Base-by-base conservation (phyloP, 805 yeast genomes). In the Myxozyma vanderwaltii region DNA sequence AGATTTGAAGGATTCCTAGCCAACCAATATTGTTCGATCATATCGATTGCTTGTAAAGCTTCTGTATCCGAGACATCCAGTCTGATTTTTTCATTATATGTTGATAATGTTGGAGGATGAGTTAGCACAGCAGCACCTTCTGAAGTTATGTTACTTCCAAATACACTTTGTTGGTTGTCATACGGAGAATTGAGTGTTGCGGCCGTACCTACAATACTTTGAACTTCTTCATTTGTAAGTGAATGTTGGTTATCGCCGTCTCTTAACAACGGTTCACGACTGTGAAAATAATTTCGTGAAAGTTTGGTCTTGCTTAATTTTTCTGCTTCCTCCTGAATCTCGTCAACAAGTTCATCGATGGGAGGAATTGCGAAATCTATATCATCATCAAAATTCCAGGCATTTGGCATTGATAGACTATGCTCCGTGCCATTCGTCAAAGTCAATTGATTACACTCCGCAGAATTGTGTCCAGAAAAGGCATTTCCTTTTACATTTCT, bases 291-390 rank as follows among this genome's bases (percentile, higher is more conserved):
- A 8, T n/a, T 7, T n/a, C 43, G 23, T 17, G 43, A 21, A n/a
- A 43, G n/a, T 1, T 19, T 17, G 5, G 13, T 29, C 4, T 19
- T 17, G 5, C 52, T 27, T 24, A 35, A 36, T 43, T 51, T 47
- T 19, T 36, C 59, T 7, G 59, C 64, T 21, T 61, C 64, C 17
- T 56, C 61, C 8, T 39, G 55, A 21, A 61, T 58, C 23, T 60
- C 65, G 6, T 62, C 61, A 7, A 62, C 21, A 6, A 62, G 21
- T 36, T 62, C 65, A 26, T 62, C 64, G 13, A 62, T 38, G 8
- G 61, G 43, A 6, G 65, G 65, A 12, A 31, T 57, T 0, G 54
- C 23, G 29, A 61, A 51, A 15, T 51, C 47, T 17, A 51, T 17
- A 15, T 51, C 47, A 1, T 51, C 46, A 39, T 29, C 17, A 5